A percentile compares a stretch with the other conserved stretches of the same genome.
Evolutionary conservation across 148 eudicot species (phyloP).

Genomic region (Rhododendron griersonianum): DNA sequence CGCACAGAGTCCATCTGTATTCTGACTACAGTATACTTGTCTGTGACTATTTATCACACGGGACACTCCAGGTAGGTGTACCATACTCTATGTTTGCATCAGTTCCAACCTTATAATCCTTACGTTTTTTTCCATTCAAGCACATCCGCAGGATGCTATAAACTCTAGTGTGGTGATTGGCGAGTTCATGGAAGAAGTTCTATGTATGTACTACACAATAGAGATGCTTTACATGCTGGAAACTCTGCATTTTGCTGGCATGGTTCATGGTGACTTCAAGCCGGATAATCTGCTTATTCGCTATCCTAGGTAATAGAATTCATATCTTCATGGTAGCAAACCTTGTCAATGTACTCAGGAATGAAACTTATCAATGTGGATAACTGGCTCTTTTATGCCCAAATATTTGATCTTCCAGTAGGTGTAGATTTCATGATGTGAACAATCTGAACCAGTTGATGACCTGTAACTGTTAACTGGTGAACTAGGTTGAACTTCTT

Average conservation of each 20-base stretch:
- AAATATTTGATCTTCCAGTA: background rate
- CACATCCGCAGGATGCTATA: conserved; percentile 76
- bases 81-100: conserved; percentile 15
- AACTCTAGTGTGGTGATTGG: conserved; percentile 64
- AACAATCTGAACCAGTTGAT: background rate
- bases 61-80: conserved; percentile 84
- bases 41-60: conserved; percentile 68
- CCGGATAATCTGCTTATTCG: conserved; percentile 96
- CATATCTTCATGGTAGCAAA: background rate
- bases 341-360: background rate
- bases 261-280: conserved; percentile 95
- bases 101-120: background rate
- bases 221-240: conserved; percentile 93
- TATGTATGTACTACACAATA: conserved; percentile 86
- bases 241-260: conserved; percentile 61
- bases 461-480: background rate
- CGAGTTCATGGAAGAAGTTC: conserved; percentile 77
- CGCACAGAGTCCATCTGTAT: conserved; percentile 74
- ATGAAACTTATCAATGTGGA: background rate
- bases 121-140: conserved; percentile 6
- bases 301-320: conserved; percentile 58
- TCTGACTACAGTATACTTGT: conserved; percentile 88
- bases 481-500: background rate
- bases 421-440: background rate
- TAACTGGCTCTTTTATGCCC: background rate